Base-by-base conservation (phyloP, 176 grass and related monocot genomes). In the Zea luxurians region DNA sequence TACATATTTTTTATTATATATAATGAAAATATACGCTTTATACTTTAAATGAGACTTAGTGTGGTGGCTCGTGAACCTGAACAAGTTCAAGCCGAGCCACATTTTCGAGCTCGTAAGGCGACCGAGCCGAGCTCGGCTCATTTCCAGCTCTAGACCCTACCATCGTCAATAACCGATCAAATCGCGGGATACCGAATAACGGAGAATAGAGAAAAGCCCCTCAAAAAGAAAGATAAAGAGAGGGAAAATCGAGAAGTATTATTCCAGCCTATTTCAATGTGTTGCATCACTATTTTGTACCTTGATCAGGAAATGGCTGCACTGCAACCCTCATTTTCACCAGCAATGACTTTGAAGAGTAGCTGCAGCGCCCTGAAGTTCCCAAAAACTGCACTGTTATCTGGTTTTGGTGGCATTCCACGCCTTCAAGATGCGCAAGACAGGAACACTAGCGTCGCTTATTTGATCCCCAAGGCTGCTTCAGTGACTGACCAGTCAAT, bases 251-350 rank as follows among this genome's bases (percentile, higher is more conserved):
- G 5, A 16, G 1, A 54, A 55, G 16, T 16, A 52, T 52, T 52
- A 55, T 45, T 47, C 16, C 5, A 46, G 1, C 53, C 16, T 38
- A 54, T 17, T 16, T 18, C 20, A 20, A 15, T 55, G 34, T 15
- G 8, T 13, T 50, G 7, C 54, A 4, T 84, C 5, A 34, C 10
- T 49, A 36, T 64, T 50, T 13, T 66, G 9, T 48, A 61, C 64
- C 17, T 85, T 75, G 45, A 70, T 34, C 75, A 91, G 86, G 52
- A 87, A 82, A 98, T 98, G 96, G 90, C 89, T 64, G 87, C 80
- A 18, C 70, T 92, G 38, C 91, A 92, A 71, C 86, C 86, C 37
- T 92, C 89, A 7, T 80, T 90, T 75, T 77, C 92, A 17, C 85
- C 89, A 0, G 35, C 81, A 42, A 77, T 88, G 48, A 53, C 83